Evolutionary conservation across 106 monocot genomes (phyloP), one percentile per base, ranked within the genome.

Genomic region (Dactylorhiza incarnata): DNA sequence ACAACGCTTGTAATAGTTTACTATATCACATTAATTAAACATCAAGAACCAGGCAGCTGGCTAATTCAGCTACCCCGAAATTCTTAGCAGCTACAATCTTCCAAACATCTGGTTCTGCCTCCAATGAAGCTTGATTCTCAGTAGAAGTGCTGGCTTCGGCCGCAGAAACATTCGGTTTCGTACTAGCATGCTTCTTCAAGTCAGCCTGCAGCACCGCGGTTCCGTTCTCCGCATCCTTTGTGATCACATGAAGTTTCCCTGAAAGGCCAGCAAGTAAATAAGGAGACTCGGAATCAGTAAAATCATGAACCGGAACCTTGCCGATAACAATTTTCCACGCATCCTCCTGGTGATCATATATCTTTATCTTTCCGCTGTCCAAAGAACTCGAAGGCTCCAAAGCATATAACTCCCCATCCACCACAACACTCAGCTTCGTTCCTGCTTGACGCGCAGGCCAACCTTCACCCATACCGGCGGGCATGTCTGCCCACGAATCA

Each of bases 381-480:
- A 85, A 75, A 0, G 91, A 82, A 50, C 78, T 83, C 2, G 87
- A 85, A 66, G 99, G 99, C 43, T 99, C 91, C 73, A 94, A 68
- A 0, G 91, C 81, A 84, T 94, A 94, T 47, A 94, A 68, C 48
- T 89, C 80, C 0, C 82, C 89, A 77, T 86, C 74, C n/a, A 92
- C 89, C 0, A 99, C 89, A 29, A 88, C 85, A 85, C 91, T 86
- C 73, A 94, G 56, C 62, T 99, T 94, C 1, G 91, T 89, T 45
- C 91, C 99, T 25, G 91, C 91, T 71, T 91, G 99, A 63, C 76
- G 82, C 2, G 91, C 89, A n/a, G 99, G 99, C 94, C 99, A 99
- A 6, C 91, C 94, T 20, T 94, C 89, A 29, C 99, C 97, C 89
- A 99, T 94, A n/a, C 99, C 99, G 56, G 78, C 71, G 5, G 91